phyloP scores from a whole-genome alignment of 305 asterid genomes.

The Rubia peregrina region DNA sequence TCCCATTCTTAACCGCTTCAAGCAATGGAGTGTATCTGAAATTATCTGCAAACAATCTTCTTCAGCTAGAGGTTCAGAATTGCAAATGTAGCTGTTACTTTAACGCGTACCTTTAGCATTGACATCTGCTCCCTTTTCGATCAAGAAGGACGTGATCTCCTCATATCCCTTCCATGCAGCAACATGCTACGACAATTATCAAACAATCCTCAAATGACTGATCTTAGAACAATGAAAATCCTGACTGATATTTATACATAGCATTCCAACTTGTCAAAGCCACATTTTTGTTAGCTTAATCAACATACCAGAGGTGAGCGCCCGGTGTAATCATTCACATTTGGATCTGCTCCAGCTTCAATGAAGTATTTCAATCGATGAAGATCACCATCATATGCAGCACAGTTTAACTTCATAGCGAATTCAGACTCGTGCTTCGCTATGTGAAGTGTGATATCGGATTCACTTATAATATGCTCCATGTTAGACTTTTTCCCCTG shows the following conservation, averaged over 20 bases:
- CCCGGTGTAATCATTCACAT: constrained; percentile 48
- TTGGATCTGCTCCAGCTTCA: constrained; percentile 60
- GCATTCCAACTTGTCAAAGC: neutral
- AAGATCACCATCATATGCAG: constrained; percentile 63
- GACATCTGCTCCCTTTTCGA: constrained; percentile 36
- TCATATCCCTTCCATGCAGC: constrained; percentile 59
- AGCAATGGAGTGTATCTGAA: constrained; percentile 49
- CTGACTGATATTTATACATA: neutral
- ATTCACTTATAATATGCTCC: constrained; percentile 40
- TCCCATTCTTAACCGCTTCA: constrained; percentile 62
- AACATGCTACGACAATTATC: constrained; percentile 38
- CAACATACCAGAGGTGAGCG: constrained; percentile 56
- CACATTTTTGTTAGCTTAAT: neutral
- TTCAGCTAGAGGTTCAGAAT: neutral
- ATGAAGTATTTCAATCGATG: constrained; percentile 36
- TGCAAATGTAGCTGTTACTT: neutral
- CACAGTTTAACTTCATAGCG: constrained; percentile 58
- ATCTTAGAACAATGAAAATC: neutral
- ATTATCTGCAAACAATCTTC: constrained; percentile 27
- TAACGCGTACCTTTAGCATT: constrained; percentile 39
- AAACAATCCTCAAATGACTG: neutral
- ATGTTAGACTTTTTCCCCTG: constrained; percentile 48
- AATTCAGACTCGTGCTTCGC: constrained; percentile 59
- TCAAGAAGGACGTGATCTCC: constrained; percentile 41
- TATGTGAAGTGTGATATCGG: constrained; percentile 36